These are phyloP conservation scores for Echium plantagineum DNA, from an alignment of 257 asterid species.

Conservation along the genomic window DNA sequence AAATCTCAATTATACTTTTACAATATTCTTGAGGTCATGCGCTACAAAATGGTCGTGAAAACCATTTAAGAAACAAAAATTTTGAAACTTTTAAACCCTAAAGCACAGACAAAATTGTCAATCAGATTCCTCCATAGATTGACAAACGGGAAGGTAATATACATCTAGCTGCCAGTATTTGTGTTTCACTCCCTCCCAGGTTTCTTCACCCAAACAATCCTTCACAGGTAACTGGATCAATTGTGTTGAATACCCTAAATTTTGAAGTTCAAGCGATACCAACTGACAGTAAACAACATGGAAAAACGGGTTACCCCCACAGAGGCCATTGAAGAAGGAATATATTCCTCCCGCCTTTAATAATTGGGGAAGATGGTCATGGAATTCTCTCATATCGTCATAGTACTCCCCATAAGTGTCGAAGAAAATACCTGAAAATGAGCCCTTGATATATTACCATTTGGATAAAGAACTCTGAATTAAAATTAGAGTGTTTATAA, in stretches of 20 bases:
- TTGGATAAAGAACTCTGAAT: background rate
- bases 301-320: conserved; percentile 88
- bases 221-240: conserved; percentile 85
- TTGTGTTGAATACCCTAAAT: conserved; percentile 76
- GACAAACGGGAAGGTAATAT: conserved; percentile 90
- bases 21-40: background rate
- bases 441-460: background rate
- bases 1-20: background rate
- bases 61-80: conserved; percentile 3
- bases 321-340: conserved; percentile 94
- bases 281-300: conserved; percentile 84
- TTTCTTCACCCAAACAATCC: conserved; percentile 73
- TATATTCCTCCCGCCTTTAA: conserved; percentile 81
- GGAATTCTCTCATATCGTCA: conserved; percentile 92
- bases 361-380: conserved; percentile 63
- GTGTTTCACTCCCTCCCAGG: conserved; percentile 92
- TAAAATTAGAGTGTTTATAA: background rate
- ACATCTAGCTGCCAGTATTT: conserved; percentile 95
- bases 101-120: conserved; percentile 14
- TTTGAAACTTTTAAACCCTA: background rate
- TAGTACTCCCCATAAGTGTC: conserved; percentile 96
- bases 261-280: conserved; percentile 79
- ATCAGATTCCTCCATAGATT: conserved; percentile 46
- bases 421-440: conserved; percentile 69
- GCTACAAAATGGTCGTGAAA: background rate